phyloP scores from a whole-genome alignment of 805 yeast species.

The Blastobotrys parvus region DNA sequence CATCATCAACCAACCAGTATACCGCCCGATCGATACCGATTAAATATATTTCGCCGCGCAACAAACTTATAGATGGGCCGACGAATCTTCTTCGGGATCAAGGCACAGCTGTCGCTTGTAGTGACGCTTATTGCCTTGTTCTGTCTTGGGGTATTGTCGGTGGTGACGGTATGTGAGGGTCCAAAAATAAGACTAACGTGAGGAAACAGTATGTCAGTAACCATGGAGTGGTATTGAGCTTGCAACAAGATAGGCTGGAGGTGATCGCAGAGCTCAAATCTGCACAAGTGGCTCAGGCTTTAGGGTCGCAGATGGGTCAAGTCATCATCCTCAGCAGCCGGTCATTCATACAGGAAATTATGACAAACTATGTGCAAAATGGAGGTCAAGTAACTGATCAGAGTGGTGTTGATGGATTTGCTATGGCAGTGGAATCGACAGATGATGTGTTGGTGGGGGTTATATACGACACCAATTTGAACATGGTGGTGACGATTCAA shows the following conservation, averaged over 20 bases:
- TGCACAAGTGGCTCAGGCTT: constrained; percentile 63
- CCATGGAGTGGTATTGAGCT: constrained; percentile 46
- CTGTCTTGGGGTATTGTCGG: constrained; percentile 63
- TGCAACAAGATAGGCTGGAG: constrained; percentile 59
- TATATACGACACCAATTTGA: constrained; percentile 9
- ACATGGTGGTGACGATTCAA: constrained; percentile 2
- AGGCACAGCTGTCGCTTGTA: constrained; percentile 65
- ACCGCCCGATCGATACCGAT: background rate
- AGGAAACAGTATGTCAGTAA: constrained; percentile 42
- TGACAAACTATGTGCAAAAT: constrained; percentile 32
- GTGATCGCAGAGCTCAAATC: constrained; percentile 76
- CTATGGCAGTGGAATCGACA: constrained; percentile 15
- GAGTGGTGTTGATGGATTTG: constrained; percentile 12
- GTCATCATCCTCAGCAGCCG: constrained; percentile 52
- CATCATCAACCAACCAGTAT: background rate
- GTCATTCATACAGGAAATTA: constrained; percentile 47
- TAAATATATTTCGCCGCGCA: background rate
- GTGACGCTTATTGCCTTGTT: constrained; percentile 63
- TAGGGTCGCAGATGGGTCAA: constrained; percentile 58
- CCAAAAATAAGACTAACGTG: background rate
- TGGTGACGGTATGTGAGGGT: constrained; percentile 40
- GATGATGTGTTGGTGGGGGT: constrained; percentile 17
- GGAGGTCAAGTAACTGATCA: constrained; percentile 8
- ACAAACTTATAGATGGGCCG: background rate
- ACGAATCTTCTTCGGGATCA: constrained; percentile 43